Percentiles rank a stretch among this genome's conserved stretches.
These are phyloP conservation scores for Penicillium ucsense DNA, from an alignment of 495 filamentous ascomycete species.

Conservation along the genomic window DNA sequence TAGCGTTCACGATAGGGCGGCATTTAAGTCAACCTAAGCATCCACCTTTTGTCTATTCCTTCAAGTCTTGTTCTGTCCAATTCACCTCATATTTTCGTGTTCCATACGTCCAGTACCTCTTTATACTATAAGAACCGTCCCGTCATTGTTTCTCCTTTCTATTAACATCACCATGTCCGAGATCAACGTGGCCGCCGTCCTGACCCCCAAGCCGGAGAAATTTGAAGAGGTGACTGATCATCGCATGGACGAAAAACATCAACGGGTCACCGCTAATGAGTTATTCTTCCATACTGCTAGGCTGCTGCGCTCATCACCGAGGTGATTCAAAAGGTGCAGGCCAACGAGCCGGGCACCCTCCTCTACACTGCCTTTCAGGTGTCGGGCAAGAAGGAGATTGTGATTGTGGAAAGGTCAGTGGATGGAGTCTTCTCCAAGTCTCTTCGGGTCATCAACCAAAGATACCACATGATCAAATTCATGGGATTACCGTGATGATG, in stretches of 20 bases:
- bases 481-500: not conserved
- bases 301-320: constrained; percentile 13
- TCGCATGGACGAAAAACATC: not conserved
- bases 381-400: constrained; percentile 20
- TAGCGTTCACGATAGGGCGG: too few relatives aligned
- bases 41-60: too few relatives aligned
- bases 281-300: constrained; percentile 4
- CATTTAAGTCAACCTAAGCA: too few relatives aligned
- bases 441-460: not conserved
- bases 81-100: not conserved
- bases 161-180: constrained; percentile 11
- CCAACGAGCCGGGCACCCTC: constrained; percentile 24
- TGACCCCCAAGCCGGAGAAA: constrained; percentile 24
- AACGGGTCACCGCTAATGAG: not conserved
- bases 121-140: too few relatives aligned
- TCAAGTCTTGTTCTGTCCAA: too few relatives aligned
- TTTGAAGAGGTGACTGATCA: constrained; percentile 18
- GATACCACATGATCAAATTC: too few relatives aligned
- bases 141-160: too few relatives aligned
- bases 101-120: not conserved
- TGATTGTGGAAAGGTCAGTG: constrained; percentile 25
- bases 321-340: constrained; percentile 20
- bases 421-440: not conserved
- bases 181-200: constrained; percentile 21
- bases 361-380: constrained; percentile 22